Conservation (phyloP, 1,284 basidiomycete genomes). For the Leccinum subfulvum region DNA sequence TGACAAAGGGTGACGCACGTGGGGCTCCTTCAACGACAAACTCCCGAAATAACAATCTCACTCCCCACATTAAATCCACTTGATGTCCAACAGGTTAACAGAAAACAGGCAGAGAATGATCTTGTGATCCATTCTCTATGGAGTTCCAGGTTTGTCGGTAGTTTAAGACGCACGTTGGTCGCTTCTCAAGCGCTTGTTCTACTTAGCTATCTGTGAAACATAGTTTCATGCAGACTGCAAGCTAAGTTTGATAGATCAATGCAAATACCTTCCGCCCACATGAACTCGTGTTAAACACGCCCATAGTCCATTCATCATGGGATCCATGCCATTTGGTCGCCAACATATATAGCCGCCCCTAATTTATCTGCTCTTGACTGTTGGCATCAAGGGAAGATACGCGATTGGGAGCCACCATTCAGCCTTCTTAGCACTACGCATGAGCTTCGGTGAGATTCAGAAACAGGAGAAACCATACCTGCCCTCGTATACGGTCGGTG, state of each 20-base stretch:
- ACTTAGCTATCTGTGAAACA: neutral
- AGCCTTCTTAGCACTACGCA: neutral
- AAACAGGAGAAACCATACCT: neutral
- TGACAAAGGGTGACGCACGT: neutral
- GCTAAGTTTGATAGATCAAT: neutral
- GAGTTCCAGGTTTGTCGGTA: too few relatives aligned
- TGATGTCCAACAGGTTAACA: neutral
- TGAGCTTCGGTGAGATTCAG: neutral
- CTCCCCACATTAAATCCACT: neutral
- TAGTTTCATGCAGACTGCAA: neutral
- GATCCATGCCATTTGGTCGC: too few relatives aligned
- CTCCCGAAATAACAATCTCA: neutral
- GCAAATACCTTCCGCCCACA: neutral
- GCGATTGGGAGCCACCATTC: neutral
- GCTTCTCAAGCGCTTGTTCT: neutral
- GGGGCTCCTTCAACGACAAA: neutral
- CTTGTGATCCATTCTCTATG: neutral
- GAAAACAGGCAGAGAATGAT: too few relatives aligned
- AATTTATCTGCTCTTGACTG: neutral
- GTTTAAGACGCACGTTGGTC: neutral
- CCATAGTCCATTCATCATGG: neutral
- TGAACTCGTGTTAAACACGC: neutral
- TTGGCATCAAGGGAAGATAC: neutral
- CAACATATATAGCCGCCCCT: neutral
- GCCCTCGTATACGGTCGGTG: neutral